Evolutionary conservation across 371 early-diverging fungal species (phyloP), one percentile per base, ranked within the genome.

Genomic region (Mortierella sp.): DNA sequence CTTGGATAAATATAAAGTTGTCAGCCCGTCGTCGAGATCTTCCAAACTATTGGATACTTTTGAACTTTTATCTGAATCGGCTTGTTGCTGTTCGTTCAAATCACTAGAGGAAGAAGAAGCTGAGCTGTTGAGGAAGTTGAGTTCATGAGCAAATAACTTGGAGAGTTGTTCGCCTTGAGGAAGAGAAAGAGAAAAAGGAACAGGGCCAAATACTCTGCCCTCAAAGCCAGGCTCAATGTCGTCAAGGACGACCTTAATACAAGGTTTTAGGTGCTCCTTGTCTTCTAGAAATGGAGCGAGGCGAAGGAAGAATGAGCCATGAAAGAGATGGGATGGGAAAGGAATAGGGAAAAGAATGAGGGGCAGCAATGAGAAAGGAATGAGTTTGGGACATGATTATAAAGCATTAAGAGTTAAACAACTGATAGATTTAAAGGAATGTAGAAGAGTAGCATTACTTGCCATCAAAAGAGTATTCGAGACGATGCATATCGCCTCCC

Each of bases 391-490:
- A n/a, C n/a, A n/a, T n/a, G n/a, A n/a, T n/a, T n/a, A n/a, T n/a
- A n/a, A n/a, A n/a, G n/a, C n/a, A n/a, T n/a, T n/a, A n/a, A n/a
- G n/a, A n/a, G n/a, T n/a, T n/a, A n/a, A n/a, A n/a, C n/a, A n/a
- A n/a, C n/a, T n/a, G n/a, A n/a, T n/a, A n/a, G n/a, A n/a, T n/a
- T n/a, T n/a, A 28, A 43, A n/a, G 2, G 19, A 67, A 40, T 15
- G 54, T 1, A 19, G 43, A 40, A 13, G 32, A 42, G 31, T 15
- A 53, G 43, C 22, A n/a, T 23, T 63, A 57, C 66, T 57, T 85
- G 86, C 89, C 89, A 35, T 87, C 85, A 56, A 90, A 87, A 13
- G 87, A 86, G 22, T 90, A 90, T 43, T 85, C 83, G 13, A 90
- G 81, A 23, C 77, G 82, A 2, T 86, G 85, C 64, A 82, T 68